Conservation (phyloP, 768 basidiomycete species). For the Dentipellis sp. region DNA sequence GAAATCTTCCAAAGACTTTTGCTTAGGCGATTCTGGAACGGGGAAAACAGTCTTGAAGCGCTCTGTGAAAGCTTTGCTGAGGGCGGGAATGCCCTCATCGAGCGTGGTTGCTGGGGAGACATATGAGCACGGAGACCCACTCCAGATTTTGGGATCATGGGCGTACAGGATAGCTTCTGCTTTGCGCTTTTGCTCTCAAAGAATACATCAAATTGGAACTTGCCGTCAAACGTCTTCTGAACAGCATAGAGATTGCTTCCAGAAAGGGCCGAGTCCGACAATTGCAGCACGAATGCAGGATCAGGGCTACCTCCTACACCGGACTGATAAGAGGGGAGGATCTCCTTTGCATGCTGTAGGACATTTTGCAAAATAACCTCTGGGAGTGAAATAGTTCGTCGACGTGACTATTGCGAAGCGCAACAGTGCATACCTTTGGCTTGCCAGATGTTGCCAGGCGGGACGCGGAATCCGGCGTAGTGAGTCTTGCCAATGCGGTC, state of each 20-base stretch:
- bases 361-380: constrained; percentile 59
- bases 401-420: not conserved
- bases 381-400: constrained; percentile 19
- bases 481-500: constrained; percentile 63
- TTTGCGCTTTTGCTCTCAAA: constrained; percentile 71
- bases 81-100: constrained; percentile 59
- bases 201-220: constrained; percentile 84
- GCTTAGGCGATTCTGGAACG: constrained; percentile 42
- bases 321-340: constrained; percentile 48
- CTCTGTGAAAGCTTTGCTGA: constrained; percentile 48
- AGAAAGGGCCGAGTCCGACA: constrained; percentile 65
- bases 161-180: constrained; percentile 55
- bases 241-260: constrained; percentile 79
- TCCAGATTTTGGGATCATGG: not conserved
- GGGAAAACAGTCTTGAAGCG: constrained; percentile 71
- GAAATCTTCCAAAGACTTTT: constrained; percentile 51
- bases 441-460: constrained; percentile 67
- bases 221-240: constrained; percentile 78
- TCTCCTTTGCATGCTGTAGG: constrained; percentile 43
- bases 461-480: constrained; percentile 52
- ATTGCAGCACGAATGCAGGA: constrained; percentile 68
- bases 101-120: constrained; percentile 44
- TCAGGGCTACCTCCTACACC: constrained; percentile 48
- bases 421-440: constrained; percentile 54
- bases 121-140: not conserved